Evolutionary conservation across 1,139 yeast genomes (phyloP), one percentile per base, ranked within the genome.

Genomic region (Blastobotrys petasosporus): DNA sequence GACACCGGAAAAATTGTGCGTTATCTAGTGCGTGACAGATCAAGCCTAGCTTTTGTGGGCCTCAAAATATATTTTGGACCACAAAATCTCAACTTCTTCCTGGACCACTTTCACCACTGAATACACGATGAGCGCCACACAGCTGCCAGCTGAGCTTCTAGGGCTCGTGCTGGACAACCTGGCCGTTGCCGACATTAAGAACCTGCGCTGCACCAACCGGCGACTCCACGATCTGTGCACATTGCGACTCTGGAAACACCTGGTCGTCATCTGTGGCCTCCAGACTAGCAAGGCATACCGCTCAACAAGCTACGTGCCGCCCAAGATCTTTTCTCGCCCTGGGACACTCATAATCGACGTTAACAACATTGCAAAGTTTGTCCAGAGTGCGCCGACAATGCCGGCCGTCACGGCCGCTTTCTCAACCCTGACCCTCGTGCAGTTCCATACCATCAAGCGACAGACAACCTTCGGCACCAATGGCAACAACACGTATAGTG

Each of bases 241-340:
- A 3, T 36, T 40, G 2, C 32, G 40, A 20, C 7, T 41, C 7
- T 41, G 45, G 45, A 23, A 36, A 11, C 40, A 41, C 25, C 15
- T 41, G 40, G 45, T 41, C n/a, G 10, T 41, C n/a, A 23, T 41
- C 12, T 41, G 45, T 36, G 45, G 45, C 8, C 36, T 41, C 12
- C 45, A 41, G 10, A 23, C 32, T 11, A 8, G 31, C 30, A 12
- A 29, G 13, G 31, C 36, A 17, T 41, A 41, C 28, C 20, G 16
- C 12, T 30, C 23, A 2, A 12, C 31, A 9, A n/a, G 28, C 2
- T 31, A 36, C 23, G 36, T 41, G 3, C 30, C 38, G 11, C 2
- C 8, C 8, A 41, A 41, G 20, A 37, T 41, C 11, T 41, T 41
- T 35, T 11, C 30, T 17, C 17, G 31, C 3, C 9, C 17, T 10